These are phyloP conservation scores for Podospora conica DNA, from an alignment of 495 filamentous ascomycete genomes.

Conservation along the genomic window DNA sequence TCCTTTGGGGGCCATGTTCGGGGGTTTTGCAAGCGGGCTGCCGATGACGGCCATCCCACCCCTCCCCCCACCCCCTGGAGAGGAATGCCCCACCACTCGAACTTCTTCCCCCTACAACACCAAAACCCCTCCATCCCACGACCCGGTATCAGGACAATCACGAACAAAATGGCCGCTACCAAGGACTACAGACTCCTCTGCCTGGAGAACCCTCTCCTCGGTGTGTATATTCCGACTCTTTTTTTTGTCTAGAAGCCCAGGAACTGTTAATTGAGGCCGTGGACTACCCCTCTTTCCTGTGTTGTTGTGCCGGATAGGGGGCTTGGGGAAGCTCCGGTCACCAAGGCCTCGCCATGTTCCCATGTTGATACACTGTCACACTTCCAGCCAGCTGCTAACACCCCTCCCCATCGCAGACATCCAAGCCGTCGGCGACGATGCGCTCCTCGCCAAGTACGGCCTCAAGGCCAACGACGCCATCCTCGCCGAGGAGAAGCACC, in stretches of 20 bases:
- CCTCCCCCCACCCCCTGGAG: neutral
- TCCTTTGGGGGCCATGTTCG: slow-evolving; percentile 2
- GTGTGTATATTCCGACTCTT: slow-evolving; percentile 42
- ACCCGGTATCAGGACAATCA: slow-evolving; percentile 4
- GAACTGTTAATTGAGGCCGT: neutral
- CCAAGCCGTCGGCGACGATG: slow-evolving; percentile 74
- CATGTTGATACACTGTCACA: neutral
- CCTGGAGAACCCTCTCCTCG: slow-evolving; percentile 93
- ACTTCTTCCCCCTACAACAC: slow-evolving; percentile 10
- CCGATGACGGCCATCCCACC: slow-evolving; percentile 19
- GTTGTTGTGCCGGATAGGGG: neutral
- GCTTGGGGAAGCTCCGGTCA: neutral
- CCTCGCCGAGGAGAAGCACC: slow-evolving; percentile 87
- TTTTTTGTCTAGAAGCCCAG: slow-evolving; percentile 4
- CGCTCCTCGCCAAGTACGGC: slow-evolving; percentile 82
- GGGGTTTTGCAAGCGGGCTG: slow-evolving; percentile 5
- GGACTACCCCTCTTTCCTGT: neutral
- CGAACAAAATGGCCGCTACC: slow-evolving; percentile 57
- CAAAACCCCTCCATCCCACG: slow-evolving; percentile 19
- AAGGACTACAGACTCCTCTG: slow-evolving; percentile 80
- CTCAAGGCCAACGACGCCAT: slow-evolving; percentile 97
- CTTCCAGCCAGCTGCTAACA: neutral
- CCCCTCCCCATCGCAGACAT: slow-evolving; percentile 57
- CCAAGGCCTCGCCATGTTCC: neutral
- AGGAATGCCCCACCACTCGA: slow-evolving; percentile 4